phyloP scores from a whole-genome alignment of 495 filamentous ascomycete species.

The Aspergillus steynii region DNA sequence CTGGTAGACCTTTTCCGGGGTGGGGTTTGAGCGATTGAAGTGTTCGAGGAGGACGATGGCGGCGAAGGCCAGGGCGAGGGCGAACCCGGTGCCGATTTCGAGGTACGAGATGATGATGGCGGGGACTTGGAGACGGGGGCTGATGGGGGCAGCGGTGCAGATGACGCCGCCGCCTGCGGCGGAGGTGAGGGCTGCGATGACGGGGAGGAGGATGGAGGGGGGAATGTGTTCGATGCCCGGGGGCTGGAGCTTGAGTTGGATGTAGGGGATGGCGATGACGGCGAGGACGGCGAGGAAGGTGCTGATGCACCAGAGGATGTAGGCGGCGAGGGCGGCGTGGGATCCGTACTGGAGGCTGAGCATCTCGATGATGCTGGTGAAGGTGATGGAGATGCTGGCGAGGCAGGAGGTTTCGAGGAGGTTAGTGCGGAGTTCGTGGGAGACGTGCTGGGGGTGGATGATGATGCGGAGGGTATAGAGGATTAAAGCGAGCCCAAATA shows the following conservation, averaged over 20 bases:
- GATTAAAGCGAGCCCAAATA: constrained; percentile 19
- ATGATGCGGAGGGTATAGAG: constrained; percentile 31
- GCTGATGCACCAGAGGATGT: constrained; percentile 35
- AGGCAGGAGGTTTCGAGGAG: constrained; percentile 35
- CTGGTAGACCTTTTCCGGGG: constrained; percentile 25
- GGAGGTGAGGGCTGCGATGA: constrained; percentile 30
- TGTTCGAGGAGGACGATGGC: constrained; percentile 27
- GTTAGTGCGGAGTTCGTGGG: constrained; percentile 19
- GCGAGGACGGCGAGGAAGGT: constrained; percentile 25
- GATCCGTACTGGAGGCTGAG: constrained; percentile 23
- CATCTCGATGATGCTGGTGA: constrained; percentile 31
- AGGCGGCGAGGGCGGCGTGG: constrained; percentile 22
- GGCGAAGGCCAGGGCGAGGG: constrained; percentile 23
- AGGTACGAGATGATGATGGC: constrained; percentile 35
- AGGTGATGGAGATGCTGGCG: constrained; percentile 31
- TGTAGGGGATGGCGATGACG: constrained; percentile 26
- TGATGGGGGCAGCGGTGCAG: constrained; percentile 20
- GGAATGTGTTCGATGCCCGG: constrained; percentile 23
- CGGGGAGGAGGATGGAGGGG: constrained; percentile 25
- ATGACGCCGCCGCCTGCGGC: constrained; percentile 34
- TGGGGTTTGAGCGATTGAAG: constrained; percentile 23
- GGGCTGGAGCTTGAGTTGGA: constrained; percentile 32
- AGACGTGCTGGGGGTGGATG: constrained; percentile 29
- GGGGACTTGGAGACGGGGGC: constrained; percentile 30
- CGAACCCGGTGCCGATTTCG: constrained; percentile 30